Evolutionary conservation across 768 basidiomycete genomes (phyloP).

Genomic region (Leccinum disarticulatum): DNA sequence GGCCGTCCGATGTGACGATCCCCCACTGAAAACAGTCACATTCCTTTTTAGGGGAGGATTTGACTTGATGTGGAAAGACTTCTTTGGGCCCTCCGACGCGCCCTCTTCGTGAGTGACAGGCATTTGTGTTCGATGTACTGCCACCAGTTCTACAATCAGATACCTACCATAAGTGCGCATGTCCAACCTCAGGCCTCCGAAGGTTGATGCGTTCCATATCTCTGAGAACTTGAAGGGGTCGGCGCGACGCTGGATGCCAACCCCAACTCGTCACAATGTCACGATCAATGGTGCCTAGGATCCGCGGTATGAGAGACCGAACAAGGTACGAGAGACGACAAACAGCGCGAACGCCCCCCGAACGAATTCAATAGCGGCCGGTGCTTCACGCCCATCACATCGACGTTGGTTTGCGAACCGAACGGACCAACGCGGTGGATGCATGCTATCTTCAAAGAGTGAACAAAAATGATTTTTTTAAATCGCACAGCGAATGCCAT

Average conservation of each 20-base stretch:
- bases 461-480: neutral
- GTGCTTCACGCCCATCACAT: neutral
- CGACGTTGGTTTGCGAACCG: neutral
- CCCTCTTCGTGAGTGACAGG: constrained; percentile 29
- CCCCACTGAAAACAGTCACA: constrained; percentile 26
- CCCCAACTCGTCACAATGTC: constrained; percentile 23
- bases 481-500: neutral
- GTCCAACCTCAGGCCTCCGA: neutral
- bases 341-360: neutral
- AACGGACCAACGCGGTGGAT: neutral
- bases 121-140: constrained; percentile 17
- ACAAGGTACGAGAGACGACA: neutral
- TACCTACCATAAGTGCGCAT: constrained; percentile 2
- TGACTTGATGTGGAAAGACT: constrained; percentile 28
- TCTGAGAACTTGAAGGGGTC: neutral
- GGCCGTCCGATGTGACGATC: constrained; percentile 33
- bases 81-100: constrained; percentile 29
- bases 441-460: neutral
- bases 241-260: constrained; percentile 17
- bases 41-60: constrained; percentile 34
- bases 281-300: constrained; percentile 21
- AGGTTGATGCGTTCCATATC: neutral
- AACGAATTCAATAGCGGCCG: constrained; percentile 1
- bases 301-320: constrained; percentile 23
- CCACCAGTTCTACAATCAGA: constrained; percentile 28